Evolutionary conservation across 1,284 basidiomycete genomes (phyloP), one percentile per base, ranked within the genome.

Genomic region (Ganoderma lingzhi): DNA sequence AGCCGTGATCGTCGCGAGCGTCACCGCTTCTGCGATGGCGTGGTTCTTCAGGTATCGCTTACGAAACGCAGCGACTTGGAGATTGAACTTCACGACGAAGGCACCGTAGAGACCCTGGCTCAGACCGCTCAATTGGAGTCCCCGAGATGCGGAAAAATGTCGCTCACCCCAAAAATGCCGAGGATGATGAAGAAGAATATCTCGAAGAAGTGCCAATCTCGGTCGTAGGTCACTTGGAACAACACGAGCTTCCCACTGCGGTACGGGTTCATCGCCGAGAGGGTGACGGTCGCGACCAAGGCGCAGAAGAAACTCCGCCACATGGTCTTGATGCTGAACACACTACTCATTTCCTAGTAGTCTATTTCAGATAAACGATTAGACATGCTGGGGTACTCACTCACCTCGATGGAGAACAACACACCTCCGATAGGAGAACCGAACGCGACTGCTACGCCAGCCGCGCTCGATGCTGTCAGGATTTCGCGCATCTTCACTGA

Each of bases 121-220:
- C 68, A 61, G 56, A 15, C 64, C 23, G 19, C 15, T 64, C 28
- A 59, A 28, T 44, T 56, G 28, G 17, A 39, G 17, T 2, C 5
- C 8, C 23, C 6, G n/a, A 15, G 28, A 59, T 51, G 48, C 6
- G 3, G 17, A 3, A 42, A 39, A 9, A 8, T 0, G 17, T 30
- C 2, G 82, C 90, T 71, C 77, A 96, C 96, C 45, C 98, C 98
- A 79, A 99, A 99, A 72, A 99, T 87, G 4, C 98, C 98, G 58
- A 99, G 89, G 70, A 99, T 87, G 65, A 99, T 86, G 82, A 96
- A 98, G 80, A 97, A 94, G n/a, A 97, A 91, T 65, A 99, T 95
- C 80, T 99, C 98, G 78, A 99, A 99, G 83, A 98, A 99, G 80
- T 99, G 97, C 98, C 98, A 99, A 77, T 97, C 96, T 39, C 97